Evolutionary conservation across 495 filamentous ascomycete species (phyloP), one percentile per base, ranked within the genome.

Genomic region (Ramalina peruviana): DNA sequence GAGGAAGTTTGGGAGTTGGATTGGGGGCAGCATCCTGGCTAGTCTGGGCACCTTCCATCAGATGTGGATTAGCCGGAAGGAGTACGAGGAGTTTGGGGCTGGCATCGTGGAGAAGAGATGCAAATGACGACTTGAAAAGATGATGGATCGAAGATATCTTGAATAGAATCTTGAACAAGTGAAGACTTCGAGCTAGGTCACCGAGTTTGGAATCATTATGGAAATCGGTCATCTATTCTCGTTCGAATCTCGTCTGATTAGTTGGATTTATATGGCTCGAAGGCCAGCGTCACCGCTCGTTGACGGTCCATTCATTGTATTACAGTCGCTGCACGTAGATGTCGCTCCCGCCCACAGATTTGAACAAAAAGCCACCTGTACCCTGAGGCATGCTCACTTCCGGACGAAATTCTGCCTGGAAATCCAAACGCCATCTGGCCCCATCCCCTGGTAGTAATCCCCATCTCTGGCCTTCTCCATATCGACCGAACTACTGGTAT

Each of bases 41-140:
- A 95, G 88, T 67, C 65, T 99, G 70, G 93, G 93, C 9, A 94
- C 87, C n/a, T 99, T 99, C 66, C 92, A 99, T 70, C 90, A 96
- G 66, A 85, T 97, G 85, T 99, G 92, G 92, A 88, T 99, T 54
- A 87, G 81, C 19, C 76, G 75, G 68, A 79, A 80, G 57, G 75
- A 77, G 50, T 78, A 75, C 51, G 77, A 80, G 5, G 74, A 80
- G 52, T 70, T 77, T 56, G 76, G 75, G 2, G 63, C 72, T 33
- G 68, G 70, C 51, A 78, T 80, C 58, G 70, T 79, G n/a, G 73
- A 78, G 61, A 78, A 79, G 63, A 70, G 74, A 52, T 80, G 73
- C 65, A 76, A 75, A 55, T 76, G 61, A 65, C 15, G 21, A 20
- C 26, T 16, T 7, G 11, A 21, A 36, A 15, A 7, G 16, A 45